phyloP scores from a whole-genome alignment of 352 stramenopile species.

The Phytophthora tubulina region DNA sequence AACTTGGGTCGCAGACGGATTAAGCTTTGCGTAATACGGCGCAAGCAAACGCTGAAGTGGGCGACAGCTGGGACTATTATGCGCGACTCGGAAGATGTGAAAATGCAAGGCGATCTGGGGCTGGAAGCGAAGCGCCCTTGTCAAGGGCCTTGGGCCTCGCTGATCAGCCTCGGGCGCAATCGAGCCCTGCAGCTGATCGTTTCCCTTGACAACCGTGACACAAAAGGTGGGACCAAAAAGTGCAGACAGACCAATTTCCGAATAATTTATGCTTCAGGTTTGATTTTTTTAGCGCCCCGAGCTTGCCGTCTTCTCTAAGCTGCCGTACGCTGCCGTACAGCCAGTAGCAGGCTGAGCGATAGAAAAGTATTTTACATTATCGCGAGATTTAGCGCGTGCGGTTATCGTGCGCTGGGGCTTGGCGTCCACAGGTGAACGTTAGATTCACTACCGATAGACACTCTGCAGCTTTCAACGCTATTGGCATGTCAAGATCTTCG shows the following conservation, averaged over 20 bases:
- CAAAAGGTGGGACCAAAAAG: conserved; percentile 21
- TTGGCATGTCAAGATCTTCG: too few relatives aligned
- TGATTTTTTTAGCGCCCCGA: not conserved
- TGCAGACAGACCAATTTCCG: not conserved
- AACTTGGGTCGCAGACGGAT: conserved; percentile 6
- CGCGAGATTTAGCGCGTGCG: too few relatives aligned
- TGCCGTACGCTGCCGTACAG: too few relatives aligned
- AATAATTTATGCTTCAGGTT: conserved; percentile 6
- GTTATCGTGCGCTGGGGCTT: too few relatives aligned
- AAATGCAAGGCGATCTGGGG: conserved; percentile 7
- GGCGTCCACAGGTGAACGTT: too few relatives aligned
- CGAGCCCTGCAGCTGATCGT: not conserved
- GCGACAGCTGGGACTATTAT: conserved; percentile 8
- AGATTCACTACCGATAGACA: too few relatives aligned
- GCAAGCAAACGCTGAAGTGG: not conserved
- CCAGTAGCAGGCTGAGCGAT: too few relatives aligned
- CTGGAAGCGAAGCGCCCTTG: not conserved
- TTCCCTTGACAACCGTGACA: conserved; percentile 19
- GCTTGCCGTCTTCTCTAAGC: too few relatives aligned
- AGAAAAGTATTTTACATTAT: too few relatives aligned
- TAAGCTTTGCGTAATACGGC: conserved; percentile 21
- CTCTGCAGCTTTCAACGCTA: too few relatives aligned
- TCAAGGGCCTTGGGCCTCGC: too few relatives aligned
- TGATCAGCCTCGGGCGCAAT: not conserved
- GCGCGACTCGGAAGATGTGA: conserved; percentile 16